Conservation (phyloP, 176 grass and related monocot species). For the Elymus sibiricus region DNA sequence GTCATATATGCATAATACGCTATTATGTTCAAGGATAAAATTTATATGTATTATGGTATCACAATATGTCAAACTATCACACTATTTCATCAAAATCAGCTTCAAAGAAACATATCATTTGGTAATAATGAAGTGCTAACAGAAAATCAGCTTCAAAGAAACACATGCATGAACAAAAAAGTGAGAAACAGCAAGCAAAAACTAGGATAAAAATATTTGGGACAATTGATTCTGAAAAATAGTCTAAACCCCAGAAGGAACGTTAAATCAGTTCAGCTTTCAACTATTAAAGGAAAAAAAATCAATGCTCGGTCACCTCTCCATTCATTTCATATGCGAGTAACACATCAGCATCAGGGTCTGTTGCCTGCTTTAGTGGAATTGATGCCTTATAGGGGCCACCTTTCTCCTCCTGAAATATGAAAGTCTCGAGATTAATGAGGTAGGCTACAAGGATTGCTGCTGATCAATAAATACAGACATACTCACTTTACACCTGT, state of each 20-base stretch:
- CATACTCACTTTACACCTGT: slow-evolving; percentile 87
- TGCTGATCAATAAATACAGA: background rate
- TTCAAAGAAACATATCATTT: slow-evolving; percentile 13
- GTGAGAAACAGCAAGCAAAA: background rate
- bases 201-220: background rate
- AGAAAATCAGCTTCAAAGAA: background rate
- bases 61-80: background rate
- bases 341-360: slow-evolving; percentile 95
- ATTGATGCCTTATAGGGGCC: slow-evolving; percentile 98
- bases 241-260: background rate
- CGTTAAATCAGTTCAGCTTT: background rate
- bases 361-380: slow-evolving; percentile 74
- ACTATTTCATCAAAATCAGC: background rate
- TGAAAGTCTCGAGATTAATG: background rate
- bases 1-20: background rate
- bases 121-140: background rate
- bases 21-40: background rate
- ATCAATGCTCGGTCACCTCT: slow-evolving; percentile 50
- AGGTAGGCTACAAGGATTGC: background rate
- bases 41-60: background rate
- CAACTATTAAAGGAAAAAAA: background rate
- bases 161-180: background rate
- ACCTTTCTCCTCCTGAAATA: slow-evolving; percentile 90
- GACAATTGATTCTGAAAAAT: background rate
- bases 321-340: slow-evolving; percentile 99